phyloP scores from a whole-genome alignment of 768 basidiomycete species.

The Trametes sanguinea region DNA sequence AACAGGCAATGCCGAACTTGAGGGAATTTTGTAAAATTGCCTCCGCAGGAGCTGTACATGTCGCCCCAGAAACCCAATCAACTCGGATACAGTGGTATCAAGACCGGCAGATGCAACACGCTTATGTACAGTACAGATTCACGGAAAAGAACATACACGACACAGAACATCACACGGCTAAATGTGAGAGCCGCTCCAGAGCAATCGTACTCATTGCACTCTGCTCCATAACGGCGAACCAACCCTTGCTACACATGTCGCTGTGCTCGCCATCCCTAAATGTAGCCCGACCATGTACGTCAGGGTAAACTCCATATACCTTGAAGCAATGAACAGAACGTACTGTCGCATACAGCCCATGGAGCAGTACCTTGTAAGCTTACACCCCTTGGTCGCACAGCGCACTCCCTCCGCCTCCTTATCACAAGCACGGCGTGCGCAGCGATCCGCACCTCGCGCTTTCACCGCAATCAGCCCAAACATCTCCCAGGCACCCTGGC shows the following conservation, averaged over 20 bases:
- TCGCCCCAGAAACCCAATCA: no score
- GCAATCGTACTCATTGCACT: neutral
- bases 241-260: neutral
- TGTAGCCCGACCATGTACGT: neutral
- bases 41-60: no score
- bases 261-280: neutral
- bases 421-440: neutral
- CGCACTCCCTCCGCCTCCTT: neutral
- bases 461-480: neutral
- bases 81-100: no score
- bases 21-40: no score
- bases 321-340: neutral
- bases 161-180: no score
- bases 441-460: neutral
- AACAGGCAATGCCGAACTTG: no score
- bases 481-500: constrained; percentile 10
- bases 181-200: no score
- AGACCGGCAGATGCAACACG: no score
- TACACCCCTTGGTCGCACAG: neutral
- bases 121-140: no score
- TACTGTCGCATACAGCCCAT: neutral
- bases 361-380: neutral
- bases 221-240: neutral
- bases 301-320: no score
- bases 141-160: no score